phyloP scores from a whole-genome alignment of 2,329 filamentous ascomycete species.

The Clonostachys sp. region DNA sequence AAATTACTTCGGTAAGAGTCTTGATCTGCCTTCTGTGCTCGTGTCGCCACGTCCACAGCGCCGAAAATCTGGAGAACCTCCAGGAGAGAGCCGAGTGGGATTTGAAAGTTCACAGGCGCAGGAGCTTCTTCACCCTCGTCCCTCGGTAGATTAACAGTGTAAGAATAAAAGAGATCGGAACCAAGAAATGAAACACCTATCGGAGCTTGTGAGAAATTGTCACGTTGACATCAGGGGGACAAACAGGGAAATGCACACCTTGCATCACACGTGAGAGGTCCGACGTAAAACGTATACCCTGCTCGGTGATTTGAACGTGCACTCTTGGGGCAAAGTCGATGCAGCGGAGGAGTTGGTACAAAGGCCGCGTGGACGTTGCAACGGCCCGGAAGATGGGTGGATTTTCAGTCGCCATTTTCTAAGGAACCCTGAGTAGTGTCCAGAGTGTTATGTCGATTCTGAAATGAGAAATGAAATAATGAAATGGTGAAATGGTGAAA shows the following conservation, averaged over 20 bases:
- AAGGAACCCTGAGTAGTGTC: not conserved
- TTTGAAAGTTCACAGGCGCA: slow-evolving; percentile 69
- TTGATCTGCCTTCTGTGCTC: slow-evolving; percentile 52
- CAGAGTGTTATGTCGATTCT: no score
- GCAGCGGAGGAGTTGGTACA: slow-evolving; percentile 58
- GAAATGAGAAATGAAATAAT: no score
- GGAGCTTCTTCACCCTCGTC: slow-evolving; percentile 28
- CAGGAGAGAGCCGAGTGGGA: slow-evolving; percentile 80
- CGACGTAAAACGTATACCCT: slow-evolving; percentile 82
- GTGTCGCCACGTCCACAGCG: slow-evolving; percentile 63
- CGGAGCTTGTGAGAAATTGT: slow-evolving; percentile 1
- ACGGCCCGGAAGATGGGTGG: slow-evolving; percentile 67
- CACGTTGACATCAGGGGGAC: not conserved
- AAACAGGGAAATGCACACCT: slow-evolving; percentile 44
- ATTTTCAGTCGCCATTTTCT: slow-evolving; percentile 21
- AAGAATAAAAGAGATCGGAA: slow-evolving; percentile 83
- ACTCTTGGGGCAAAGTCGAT: slow-evolving; percentile 57
- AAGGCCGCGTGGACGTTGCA: slow-evolving; percentile 71
- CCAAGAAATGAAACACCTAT: slow-evolving; percentile 69
- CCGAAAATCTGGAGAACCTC: slow-evolving; percentile 96
- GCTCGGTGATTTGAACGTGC: slow-evolving; percentile 70
- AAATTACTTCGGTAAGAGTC: slow-evolving; percentile 59
- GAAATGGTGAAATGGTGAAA: not conserved
- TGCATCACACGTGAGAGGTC: slow-evolving; percentile 91
- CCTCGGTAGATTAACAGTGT: slow-evolving; percentile 56